Percentiles rank a stretch among this genome's conserved stretches.
Conservation (phyloP, 2,329 filamentous ascomycete species). For the Fusarium siculi region DNA sequence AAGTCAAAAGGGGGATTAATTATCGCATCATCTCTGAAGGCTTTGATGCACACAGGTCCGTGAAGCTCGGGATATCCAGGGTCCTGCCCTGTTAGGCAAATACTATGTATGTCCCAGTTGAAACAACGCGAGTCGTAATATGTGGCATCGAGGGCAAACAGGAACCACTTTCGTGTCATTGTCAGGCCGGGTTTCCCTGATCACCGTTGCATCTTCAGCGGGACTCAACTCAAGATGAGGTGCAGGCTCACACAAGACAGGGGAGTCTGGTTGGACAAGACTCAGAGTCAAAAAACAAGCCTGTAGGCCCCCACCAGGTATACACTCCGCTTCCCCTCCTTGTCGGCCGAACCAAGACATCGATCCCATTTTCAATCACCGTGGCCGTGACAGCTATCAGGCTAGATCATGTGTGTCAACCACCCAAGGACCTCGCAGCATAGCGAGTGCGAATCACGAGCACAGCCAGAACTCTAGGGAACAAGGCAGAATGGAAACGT, state of each 20-base stretch:
- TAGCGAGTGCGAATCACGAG: slow-evolving; percentile 8
- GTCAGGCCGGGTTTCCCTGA: slow-evolving; percentile 29
- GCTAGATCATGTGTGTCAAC: not conserved
- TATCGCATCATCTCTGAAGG: slow-evolving; percentile 14
- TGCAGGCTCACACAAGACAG: slow-evolving; percentile 22
- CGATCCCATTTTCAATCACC: slow-evolving; percentile 22
- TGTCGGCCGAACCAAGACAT: slow-evolving; percentile 36
- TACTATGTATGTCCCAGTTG: not conserved
- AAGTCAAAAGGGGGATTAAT: slow-evolving; percentile 25
- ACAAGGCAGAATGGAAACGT: slow-evolving; percentile 29
- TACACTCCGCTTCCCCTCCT: slow-evolving; percentile 33
- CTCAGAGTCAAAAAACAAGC: not conserved
- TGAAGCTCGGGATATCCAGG: slow-evolving; percentile 31
- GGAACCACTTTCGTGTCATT: slow-evolving; percentile 34
- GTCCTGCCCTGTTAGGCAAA: slow-evolving; percentile 36
- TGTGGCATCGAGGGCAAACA: slow-evolving; percentile 16
- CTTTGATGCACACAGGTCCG: slow-evolving; percentile 3
- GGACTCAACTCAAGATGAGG: slow-evolving; percentile 32
- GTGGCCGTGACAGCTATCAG: not conserved
- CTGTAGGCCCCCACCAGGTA: slow-evolving; percentile 26
- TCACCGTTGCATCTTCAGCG: slow-evolving; percentile 39
- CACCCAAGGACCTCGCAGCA: not conserved
- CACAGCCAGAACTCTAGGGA: not conserved
- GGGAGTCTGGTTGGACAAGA: slow-evolving; percentile 28
- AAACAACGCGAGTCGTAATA: slow-evolving; percentile 31